Percentiles rank a stretch among this genome's conserved stretches.
phyloP scores from a whole-genome alignment of 306 rosid species.

The Castanea crenata region DNA sequence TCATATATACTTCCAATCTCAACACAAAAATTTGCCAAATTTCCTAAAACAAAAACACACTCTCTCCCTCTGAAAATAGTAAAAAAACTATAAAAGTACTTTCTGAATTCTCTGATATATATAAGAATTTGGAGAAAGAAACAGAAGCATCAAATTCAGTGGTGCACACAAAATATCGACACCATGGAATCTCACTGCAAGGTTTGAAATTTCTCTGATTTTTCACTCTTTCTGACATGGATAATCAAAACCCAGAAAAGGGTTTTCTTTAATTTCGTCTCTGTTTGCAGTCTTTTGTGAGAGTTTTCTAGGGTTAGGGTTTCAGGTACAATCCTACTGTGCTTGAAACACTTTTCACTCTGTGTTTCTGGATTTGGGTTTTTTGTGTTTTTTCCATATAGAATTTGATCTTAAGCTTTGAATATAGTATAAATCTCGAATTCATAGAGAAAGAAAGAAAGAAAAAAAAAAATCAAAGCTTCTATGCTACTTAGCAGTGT shows the following conservation, averaged over 20 bases:
- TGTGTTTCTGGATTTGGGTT: conserved; percentile 14
- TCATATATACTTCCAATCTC: too few species aligned
- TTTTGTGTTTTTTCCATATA: background rate
- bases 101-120: background rate
- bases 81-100: background rate
- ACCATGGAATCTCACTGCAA: conserved; percentile 27
- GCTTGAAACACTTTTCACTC: background rate
- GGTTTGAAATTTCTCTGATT: conserved; percentile 46
- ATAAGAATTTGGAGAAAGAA: background rate
- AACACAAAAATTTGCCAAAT: too few species aligned
- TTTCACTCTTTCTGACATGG: background rate
- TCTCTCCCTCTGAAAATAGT: too few species aligned
- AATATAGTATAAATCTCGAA: background rate
- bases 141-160: background rate
- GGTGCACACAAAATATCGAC: background rate
- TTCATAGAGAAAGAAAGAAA: conserved; percentile 3
- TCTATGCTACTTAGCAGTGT: conserved; percentile 10
- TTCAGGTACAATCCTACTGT: background rate
- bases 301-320: conserved; percentile 36
- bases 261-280: conserved; percentile 22
- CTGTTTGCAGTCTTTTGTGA: conserved; percentile 19
- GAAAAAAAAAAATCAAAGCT: background rate
- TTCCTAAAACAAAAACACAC: too few species aligned
- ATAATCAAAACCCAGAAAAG: background rate
- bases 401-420: background rate